Base-by-base conservation (phyloP, 306 rosid species). In the Rosa persica region DNA sequence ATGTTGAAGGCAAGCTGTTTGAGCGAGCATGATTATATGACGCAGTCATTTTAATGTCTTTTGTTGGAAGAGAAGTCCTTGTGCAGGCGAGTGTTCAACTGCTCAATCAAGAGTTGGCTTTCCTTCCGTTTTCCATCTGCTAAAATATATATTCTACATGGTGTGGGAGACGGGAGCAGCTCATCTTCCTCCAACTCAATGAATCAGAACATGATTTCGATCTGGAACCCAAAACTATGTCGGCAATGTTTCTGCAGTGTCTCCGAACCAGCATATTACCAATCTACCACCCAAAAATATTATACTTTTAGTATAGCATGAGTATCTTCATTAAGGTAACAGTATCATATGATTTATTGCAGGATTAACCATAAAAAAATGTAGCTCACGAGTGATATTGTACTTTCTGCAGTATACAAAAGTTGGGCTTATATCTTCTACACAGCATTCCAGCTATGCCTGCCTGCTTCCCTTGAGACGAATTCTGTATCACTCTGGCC, bases 1-100 rank as follows among this genome's bases (percentile, higher is more conserved):
- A 80, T 71, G 62, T 72, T 73, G 81, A 65, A 7, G 83, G 79
- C 72, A 85, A 71, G 61, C 83, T 85, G 54, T 81, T 70, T 1
- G 79, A 81, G 2, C 84, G 74, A 12, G 62, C 36, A 60, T 78
- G 80, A 75, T 8, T 62, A 38, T 76, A 51, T 4, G 68, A 25
- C 40, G 48, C 16, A 60, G 48, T 79, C 80, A 78, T 81, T 47
- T 70, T n/a, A n/a, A n/a, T n/a, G n/a, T 54, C 9, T 55, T 25
- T n/a, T 52, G 42, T 48, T 39, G 58, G 15, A 8, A 46, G 76
- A 49, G 54, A 49, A 38, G 20, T 5, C 39, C n/a, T 60, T 57
- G 47, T 76, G 69, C 38, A 38, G 65, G 23, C 27, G 38, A n/a
- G n/a, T n/a, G n/a, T n/a, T n/a, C n/a, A n/a, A 34, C 8, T 78